Evolutionary conservation across 1,139 yeast species (phyloP), one percentile per base, ranked within the genome.

Genomic region (Geotrichum histeridarum): DNA sequence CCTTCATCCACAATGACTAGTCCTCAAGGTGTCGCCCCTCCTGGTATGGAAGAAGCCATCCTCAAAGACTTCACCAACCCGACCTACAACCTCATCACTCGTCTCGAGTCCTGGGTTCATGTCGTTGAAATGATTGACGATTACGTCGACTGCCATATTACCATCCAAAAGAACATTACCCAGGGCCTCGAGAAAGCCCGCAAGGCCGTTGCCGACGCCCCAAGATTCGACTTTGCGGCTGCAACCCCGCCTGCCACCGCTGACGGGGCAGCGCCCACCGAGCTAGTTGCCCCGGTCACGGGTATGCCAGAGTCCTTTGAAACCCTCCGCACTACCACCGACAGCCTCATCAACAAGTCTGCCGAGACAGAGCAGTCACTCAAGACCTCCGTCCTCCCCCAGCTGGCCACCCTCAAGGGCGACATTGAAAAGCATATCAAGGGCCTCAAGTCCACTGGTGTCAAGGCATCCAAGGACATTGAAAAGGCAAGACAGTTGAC

Each of bases 381-480:
- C 59, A 65, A 66, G 59, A 47, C 59, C 33, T 57, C 65, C 12
- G 67, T 73, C 15, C 55, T 66, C 12, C 75, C 76, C 17, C 70
- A 66, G 44, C 59, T 74, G 53, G 70, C 67, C 49, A 64, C 67
- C 17, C 64, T 72, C 36, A 57, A 58, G 37, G 66, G 66, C 45
- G 76, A 73, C 50, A 67, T 74, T 54, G 74, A 72, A 51, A 73
- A 72, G 62, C 77, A 73, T 63, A 59, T 63, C 61, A 72, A 72
- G 63, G 70, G 70, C 9, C 66, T 74, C 56, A 68, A 67, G 60
- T 61, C 66, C 35, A 64, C 68, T 44, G 71, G 71, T 12, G 57
- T 64, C 58, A 72, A 71, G 64, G 67, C 66, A 35, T 59, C 61
- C 55, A 73, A 56, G 63, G 75, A 73, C 17, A 68, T 74, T 33